Evolutionary conservation across 306 rosid species (phyloP), one percentile per base, ranked within the genome.

Genomic region (Lablab purpureus): DNA sequence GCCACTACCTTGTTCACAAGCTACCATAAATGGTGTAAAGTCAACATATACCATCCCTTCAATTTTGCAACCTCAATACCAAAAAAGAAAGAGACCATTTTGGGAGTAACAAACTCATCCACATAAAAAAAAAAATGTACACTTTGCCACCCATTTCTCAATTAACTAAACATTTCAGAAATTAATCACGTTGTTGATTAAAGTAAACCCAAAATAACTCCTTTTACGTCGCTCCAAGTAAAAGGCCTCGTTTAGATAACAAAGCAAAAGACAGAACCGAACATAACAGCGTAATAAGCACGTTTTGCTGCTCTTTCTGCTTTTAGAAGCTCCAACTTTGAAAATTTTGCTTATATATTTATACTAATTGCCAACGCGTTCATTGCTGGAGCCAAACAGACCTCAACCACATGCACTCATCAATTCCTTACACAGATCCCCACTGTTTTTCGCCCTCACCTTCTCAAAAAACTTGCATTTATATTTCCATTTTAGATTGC

Each of bases 381-480:
- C 41, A 2, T 51, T 73, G 88, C 65, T 28, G 27, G 64, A 49
- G 71, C 75, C 84, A 64, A 49, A 73, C 81, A 76, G 83, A 81
- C 82, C 83, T 64, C 76, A 41, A 77, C 40, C 93, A 88, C 93
- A 79, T 86, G 94, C 67, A 5, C 60, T 80, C 77, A 87, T 90
- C 92, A 90, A 89, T 86, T 82, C 87, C 21, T 37, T 84, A 79
- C 80, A 70, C 87, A 41, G 6, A 74, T 76, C 66, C 69, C 82
- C 56, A 37, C 68, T 47, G 17, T 72, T 40, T 18, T 72, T 52
- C 47, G 18, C 66, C 73, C 76, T 82, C 14, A 45, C 78, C 80
- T 75, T 76, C 83, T 75, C 87, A 8, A 50, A 50, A 27, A 22
- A 10, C 59, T 87, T 78, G 18, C 34, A 22, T 14, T 40, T 49